Conservation (phyloP, 352 stramenopile species). For the Globisporangium uncinulatum region DNA sequence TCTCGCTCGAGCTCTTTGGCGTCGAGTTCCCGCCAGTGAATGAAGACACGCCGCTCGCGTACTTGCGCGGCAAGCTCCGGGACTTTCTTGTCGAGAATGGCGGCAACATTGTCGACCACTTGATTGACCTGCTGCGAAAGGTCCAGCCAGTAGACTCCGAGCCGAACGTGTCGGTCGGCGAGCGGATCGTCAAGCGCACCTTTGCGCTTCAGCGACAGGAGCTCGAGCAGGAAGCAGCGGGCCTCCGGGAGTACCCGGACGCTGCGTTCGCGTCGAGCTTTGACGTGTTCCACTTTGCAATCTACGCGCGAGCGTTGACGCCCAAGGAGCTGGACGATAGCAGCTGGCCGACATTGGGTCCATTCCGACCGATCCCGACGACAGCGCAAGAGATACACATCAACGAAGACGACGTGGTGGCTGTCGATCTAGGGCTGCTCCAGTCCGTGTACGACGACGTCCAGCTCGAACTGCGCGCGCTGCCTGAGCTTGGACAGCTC, state of each 20-base stretch:
- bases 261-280: slow-evolving; percentile 36
- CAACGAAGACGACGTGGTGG: slow-evolving; percentile 32
- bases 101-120: slow-evolving; percentile 49
- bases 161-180: slow-evolving; percentile 6
- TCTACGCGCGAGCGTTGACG: slow-evolving; percentile 32
- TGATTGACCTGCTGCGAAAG: slow-evolving; percentile 40
- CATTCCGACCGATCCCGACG: slow-evolving; percentile 36
- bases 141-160: slow-evolving; percentile 6
- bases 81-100: slow-evolving; percentile 50
- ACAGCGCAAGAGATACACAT: slow-evolving; percentile 26
- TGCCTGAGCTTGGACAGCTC: slow-evolving; percentile 48
- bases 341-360: slow-evolving; percentile 28
- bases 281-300: slow-evolving; percentile 69
- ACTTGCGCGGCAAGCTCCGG: slow-evolving; percentile 39
- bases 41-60: slow-evolving; percentile 62
- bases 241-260: slow-evolving; percentile 29
- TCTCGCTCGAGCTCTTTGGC: slow-evolving; percentile 48
- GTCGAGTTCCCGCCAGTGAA: slow-evolving; percentile 49
- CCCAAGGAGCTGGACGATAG: slow-evolving; percentile 1
- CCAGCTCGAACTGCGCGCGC: slow-evolving; percentile 32
- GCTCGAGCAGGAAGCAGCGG: background rate
- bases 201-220: slow-evolving; percentile 7
- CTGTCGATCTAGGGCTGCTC: slow-evolving; percentile 49
- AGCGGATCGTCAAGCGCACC: slow-evolving; percentile 5
- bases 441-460: slow-evolving; percentile 63